Percentiles rank a stretch among this genome's conserved stretches.
These are phyloP conservation scores for Laetiporus sulphureus DNA, from an alignment of 1,284 basidiomycete genomes.

Conservation along the genomic window DNA sequence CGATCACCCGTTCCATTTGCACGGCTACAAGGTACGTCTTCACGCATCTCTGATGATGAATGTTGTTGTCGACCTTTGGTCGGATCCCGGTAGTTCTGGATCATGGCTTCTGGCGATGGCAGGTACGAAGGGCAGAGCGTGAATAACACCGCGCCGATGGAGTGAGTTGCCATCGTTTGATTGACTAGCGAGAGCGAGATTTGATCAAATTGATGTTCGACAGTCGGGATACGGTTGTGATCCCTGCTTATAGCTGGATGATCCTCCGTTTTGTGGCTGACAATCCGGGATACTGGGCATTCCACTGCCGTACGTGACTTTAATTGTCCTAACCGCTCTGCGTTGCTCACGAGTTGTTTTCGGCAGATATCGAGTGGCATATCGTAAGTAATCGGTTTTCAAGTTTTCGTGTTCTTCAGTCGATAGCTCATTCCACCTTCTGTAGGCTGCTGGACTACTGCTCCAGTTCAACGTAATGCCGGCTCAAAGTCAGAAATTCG, in stretches of 20 bases:
- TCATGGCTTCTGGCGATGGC: slow-evolving; percentile 13
- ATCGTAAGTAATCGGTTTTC: slow-evolving; percentile 26
- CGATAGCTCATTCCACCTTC: too few relatives aligned
- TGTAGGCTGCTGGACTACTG: slow-evolving; percentile 25
- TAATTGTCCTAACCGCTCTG: background rate
- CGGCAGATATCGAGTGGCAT: slow-evolving; percentile 28
- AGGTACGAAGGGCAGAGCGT: slow-evolving; percentile 23
- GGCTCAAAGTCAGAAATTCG: slow-evolving; percentile 19
- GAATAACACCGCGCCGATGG: slow-evolving; percentile 24
- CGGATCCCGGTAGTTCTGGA: background rate
- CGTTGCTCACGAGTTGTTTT: background rate
- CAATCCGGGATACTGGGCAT: slow-evolving; percentile 31
- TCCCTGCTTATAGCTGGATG: slow-evolving; percentile 28
- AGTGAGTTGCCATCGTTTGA: slow-evolving; percentile 11
- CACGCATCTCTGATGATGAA: background rate
- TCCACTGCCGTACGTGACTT: slow-evolving; percentile 28
- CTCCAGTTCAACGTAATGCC: slow-evolving; percentile 30
- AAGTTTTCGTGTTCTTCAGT: too few relatives aligned
- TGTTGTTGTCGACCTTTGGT: background rate
- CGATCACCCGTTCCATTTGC: slow-evolving; percentile 39
- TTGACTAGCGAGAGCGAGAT: background rate
- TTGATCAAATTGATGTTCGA: background rate
- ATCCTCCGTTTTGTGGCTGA: slow-evolving; percentile 30
- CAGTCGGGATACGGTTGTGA: slow-evolving; percentile 29
- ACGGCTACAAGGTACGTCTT: slow-evolving; percentile 32